phyloP scores from a whole-genome alignment of 2,329 filamentous ascomycete genomes.

The Zelopaecilomyces penicillatus region DNA sequence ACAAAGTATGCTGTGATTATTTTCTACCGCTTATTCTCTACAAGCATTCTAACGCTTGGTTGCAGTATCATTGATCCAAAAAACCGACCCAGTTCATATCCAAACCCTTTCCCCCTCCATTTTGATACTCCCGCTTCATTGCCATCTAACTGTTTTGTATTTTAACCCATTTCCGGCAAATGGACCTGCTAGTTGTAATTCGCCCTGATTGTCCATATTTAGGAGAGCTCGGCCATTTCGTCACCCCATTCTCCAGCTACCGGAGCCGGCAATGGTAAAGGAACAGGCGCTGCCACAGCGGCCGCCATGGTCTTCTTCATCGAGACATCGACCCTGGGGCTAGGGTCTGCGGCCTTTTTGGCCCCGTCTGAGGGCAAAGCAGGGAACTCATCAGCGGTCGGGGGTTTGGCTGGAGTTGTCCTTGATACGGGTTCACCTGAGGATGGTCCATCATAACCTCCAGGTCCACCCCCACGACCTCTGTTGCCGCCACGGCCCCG shows the following conservation, averaged over 20 bases:
- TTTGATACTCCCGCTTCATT: no score
- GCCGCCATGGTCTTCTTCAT: slow-evolving; percentile 21
- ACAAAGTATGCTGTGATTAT: no score
- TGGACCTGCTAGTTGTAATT: neutral
- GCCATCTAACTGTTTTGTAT: no score
- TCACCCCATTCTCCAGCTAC: slow-evolving; percentile 45
- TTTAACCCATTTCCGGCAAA: no score
- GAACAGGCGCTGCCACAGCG: slow-evolving; percentile 11
- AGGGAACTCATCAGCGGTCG: slow-evolving; percentile 27
- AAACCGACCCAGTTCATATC: no score
- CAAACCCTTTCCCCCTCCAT: no score
- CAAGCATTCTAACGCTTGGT: no score
- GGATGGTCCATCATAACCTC: slow-evolving; percentile 16
- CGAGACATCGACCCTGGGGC: slow-evolving; percentile 7
- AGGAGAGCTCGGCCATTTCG: slow-evolving; percentile 35
- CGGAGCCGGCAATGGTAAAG: slow-evolving; percentile 21
- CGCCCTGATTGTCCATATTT: slow-evolving; percentile 17
- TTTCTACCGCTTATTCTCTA: no score
- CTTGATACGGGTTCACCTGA: slow-evolving; percentile 10
- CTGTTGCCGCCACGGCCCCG: slow-evolving; percentile 24
- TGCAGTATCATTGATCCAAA: no score
- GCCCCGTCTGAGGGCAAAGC: slow-evolving; percentile 21
- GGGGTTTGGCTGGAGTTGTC: slow-evolving; percentile 1
- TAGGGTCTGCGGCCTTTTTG: slow-evolving; percentile 15
- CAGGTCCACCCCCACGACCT: slow-evolving; percentile 25